These are phyloP conservation scores for Pyrus communis DNA, from an alignment of 306 rosid genomes.

Conservation along the genomic window DNA sequence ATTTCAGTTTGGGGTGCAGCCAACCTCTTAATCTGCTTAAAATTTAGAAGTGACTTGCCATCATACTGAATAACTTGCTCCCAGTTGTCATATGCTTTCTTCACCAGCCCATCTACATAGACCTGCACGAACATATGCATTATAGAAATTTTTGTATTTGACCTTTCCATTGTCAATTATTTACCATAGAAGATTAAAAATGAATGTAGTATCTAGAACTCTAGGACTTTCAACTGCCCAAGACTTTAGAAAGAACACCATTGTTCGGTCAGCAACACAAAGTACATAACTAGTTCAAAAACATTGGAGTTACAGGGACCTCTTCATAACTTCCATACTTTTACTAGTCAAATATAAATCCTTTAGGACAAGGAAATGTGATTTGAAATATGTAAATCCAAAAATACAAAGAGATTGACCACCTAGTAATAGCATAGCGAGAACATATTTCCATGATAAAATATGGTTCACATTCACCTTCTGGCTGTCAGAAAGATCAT, in stretches of 20 bases:
- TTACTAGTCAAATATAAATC: not conserved
- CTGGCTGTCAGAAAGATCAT: conserved; percentile 81
- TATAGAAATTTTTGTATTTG: conserved; percentile 15
- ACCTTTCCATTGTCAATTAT: conserved; percentile 3
- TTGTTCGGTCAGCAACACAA: not conserved
- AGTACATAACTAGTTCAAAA: not conserved
- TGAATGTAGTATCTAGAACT: conserved; percentile 5
- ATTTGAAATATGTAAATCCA: not conserved
- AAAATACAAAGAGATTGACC: not conserved
- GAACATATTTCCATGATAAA: not conserved
- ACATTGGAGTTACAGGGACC: not conserved
- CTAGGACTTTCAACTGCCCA: not conserved
- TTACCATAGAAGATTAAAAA: not conserved
- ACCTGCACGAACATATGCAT: conserved; percentile 51
- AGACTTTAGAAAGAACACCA: not conserved
- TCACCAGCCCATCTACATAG: conserved; percentile 82
- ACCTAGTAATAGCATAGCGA: not conserved
- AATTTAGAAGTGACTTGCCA: conserved; percentile 70
- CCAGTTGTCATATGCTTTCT: conserved; percentile 96
- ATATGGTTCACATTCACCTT: conserved; percentile 49
- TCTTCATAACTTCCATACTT: not conserved
- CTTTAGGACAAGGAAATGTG: not conserved
- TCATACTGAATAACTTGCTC: conserved; percentile 82
- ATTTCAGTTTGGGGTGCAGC: conserved; percentile 45
- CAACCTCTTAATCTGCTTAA: conserved; percentile 36